These are phyloP conservation scores for Lathyrus tuberosus DNA, from an alignment of 306 rosid species.

Conservation along the genomic window DNA sequence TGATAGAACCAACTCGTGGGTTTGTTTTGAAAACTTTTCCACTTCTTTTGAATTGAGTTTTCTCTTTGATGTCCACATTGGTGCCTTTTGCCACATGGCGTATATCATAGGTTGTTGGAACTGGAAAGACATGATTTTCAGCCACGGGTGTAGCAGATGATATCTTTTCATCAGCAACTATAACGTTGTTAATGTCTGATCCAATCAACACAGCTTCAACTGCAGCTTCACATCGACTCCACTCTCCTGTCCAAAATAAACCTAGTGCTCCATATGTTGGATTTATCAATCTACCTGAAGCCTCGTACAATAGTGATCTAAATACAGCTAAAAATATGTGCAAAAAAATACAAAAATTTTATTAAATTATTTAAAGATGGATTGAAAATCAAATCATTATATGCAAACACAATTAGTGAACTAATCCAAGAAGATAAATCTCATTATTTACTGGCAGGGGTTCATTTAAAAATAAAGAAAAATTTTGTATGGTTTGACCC, in stretches of 20 bases:
- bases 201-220: conserved; percentile 60
- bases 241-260: conserved; percentile 52
- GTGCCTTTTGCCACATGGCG: conserved; percentile 50
- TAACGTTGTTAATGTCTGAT: conserved; percentile 25
- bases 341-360: background rate
- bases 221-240: conserved; percentile 66
- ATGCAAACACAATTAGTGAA: too few species aligned
- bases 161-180: background rate
- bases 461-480: too few species aligned
- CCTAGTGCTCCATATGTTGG: conserved; percentile 73
- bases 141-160: background rate
- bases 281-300: conserved; percentile 70
- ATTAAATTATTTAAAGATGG: background rate
- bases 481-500: too few species aligned
- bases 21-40: conserved; percentile 16
- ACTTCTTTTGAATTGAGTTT: conserved; percentile 45
- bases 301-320: conserved; percentile 65
- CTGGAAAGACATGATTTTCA: background rate
- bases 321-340: conserved; percentile 48
- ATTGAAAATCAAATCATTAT: too few species aligned
- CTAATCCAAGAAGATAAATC: too few species aligned
- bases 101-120: conserved; percentile 36
- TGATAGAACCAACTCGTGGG: background rate
- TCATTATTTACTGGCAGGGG: too few species aligned
- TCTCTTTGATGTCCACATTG: conserved; percentile 3